Base-by-base conservation (phyloP, 1,284 basidiomycete species). In the Fomitiporia mediterranea region DNA sequence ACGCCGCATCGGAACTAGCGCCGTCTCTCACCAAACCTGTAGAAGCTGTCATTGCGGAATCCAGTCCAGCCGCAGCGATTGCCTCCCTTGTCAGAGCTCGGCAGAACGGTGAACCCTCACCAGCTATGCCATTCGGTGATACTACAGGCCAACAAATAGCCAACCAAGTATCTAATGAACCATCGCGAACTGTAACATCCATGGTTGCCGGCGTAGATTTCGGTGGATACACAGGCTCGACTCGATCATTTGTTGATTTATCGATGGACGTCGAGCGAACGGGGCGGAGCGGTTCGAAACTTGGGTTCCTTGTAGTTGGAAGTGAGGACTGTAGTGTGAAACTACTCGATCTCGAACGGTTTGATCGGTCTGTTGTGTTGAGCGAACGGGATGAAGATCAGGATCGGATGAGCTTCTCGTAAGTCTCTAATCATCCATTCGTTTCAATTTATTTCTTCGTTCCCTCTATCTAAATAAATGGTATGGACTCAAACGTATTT, bases 251-350 rank as follows among this genome's bases (percentile, higher is more conserved):
- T 58, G 75, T 74, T 17, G 81, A 83, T 39, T 59, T 77, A 40
- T 72, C 72, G 11, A 67, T 68, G 32, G 79, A 79, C 17, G 34
- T 30, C 34, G 46, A 50, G 4, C 37, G 43, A 8, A 21, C 34
- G 9, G 53, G 40, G n/a, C 34, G 39, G 19, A 68, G 67, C 44
- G 73, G 74, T 23, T n/a, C n/a, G n/a, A 66, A 65, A 32, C 59
- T 65, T 7, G 72, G 73, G 91, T 1, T 95, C 85, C 66, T 76
- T 93, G 69, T 72, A 94, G 37, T 89, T 80, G 39, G 91, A 85
- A 0, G 91, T 0, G 88, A 91, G 61, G 93, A 96, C 67, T 79
- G 84, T 38, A 84, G 81, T 63, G 74, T 96, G 44, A 79, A 89
- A 7, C 76, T 92, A 59, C 94, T 91, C 91, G 91, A 96, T 68